Conservation (phyloP, 768 basidiomycete species). For the Mycena sanguinolenta region DNA sequence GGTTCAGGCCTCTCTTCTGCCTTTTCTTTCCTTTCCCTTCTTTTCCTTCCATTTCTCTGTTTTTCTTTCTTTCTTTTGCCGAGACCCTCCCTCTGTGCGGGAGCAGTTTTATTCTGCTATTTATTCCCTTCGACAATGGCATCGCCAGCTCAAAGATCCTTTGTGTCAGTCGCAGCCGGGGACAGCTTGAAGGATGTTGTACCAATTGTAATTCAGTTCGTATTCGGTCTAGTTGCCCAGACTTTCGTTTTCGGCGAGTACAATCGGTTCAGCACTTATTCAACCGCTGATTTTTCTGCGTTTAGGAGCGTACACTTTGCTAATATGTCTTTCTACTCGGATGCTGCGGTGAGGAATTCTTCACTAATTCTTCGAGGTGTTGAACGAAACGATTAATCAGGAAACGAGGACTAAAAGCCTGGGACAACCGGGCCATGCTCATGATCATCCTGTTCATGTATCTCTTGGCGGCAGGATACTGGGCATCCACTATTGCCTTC, state of each 20-base stretch:
- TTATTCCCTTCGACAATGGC: background rate
- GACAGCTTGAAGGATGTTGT: background rate
- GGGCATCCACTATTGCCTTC: background rate
- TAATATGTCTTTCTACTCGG: background rate
- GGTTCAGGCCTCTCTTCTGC: background rate
- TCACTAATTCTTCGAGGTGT: background rate
- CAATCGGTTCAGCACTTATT: background rate
- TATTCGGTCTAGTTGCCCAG: background rate
- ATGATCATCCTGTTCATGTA: background rate
- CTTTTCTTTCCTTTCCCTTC: no score
- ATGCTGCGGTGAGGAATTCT: background rate
- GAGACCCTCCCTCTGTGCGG: constrained; percentile 18
- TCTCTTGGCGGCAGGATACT: background rate
- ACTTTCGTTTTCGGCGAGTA: background rate
- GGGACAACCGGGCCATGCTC: constrained; percentile 16
- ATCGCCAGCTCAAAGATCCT: background rate
- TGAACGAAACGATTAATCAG: background rate
- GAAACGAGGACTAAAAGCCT: constrained; percentile 3
- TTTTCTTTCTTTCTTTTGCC: background rate
- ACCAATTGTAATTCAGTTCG: background rate
- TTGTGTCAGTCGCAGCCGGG: background rate
- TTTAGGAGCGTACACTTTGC: background rate
- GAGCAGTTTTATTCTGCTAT: background rate
- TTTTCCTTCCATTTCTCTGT: background rate
- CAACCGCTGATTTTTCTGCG: background rate